Base-by-base conservation (phyloP, 352 stramenopile genomes). In the Phytophthora pinifolia region DNA sequence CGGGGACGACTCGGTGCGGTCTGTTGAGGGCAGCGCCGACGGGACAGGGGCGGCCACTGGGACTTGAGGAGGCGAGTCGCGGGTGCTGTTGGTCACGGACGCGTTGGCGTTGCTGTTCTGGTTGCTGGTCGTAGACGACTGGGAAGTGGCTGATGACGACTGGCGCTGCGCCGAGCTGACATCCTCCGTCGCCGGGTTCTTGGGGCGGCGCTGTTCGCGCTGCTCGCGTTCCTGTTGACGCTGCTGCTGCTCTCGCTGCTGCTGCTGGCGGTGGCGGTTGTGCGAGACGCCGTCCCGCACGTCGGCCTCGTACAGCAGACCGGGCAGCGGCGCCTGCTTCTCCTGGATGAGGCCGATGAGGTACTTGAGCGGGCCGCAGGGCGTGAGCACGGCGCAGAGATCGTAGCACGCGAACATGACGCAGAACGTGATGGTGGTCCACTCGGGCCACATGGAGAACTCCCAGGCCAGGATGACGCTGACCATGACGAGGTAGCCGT, bases 321-420 rank as follows among this genome's bases (percentile, higher is more conserved):
- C 96, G 6, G 96, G 96, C 25, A 99, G 79, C 9, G 85, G 76
- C 7, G 81, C 79, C 34, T 93, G 77, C 46, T 94, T 92, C 45
- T 97, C 80, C 60, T 98, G 89, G 64, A 98, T 98, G 17, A 98
- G 62, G 22, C 92, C 82, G 41, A 96, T 85, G 62, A 73, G 96
- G 62, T 60, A 96, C 81, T 88, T 98, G 25, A 99, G 75, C 18
- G 97, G 97, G 9, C 97, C 97, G 67, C 95, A 99, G 0, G 97
- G 97, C 6, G 96, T 98, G 5, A 99, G 69, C 8, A 99, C 97
- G 5, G 97, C 97, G 63, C 94, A 99, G 8, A 99, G 73, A 81
- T 99, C 97, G 72, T 99, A 99, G 31, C 98, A 74, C 3, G 96
- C 97, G 58, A 99, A 91, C 73, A 98, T 97, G 47, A 98, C 79